Evolutionary conservation across 192 early-diverging fungal genomes (phyloP).

Genomic region (Entomortierella chlamydospora): DNA sequence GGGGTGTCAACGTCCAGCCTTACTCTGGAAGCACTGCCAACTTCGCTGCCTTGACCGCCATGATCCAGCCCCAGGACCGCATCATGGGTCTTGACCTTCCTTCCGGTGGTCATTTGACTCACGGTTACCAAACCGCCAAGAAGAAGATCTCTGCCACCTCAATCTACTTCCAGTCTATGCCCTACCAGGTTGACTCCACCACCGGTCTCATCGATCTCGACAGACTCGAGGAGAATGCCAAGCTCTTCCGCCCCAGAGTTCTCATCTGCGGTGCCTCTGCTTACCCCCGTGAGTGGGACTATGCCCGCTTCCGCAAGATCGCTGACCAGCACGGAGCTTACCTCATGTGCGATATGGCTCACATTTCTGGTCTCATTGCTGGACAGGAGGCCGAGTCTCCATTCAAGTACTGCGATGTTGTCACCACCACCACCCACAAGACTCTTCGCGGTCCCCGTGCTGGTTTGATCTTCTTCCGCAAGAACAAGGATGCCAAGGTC

Average conservation of each 20-base stretch:
- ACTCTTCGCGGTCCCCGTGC: conserved; percentile 99
- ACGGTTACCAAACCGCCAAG: conserved; percentile 99
- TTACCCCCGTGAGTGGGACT: conserved; percentile 99
- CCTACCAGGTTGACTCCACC: conserved; percentile 91
- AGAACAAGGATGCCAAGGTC: conserved; percentile 65
- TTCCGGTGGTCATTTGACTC: conserved; percentile 99
- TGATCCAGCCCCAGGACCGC: conserved; percentile 96
- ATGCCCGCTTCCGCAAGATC: conserved; percentile 93
- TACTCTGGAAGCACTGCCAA: conserved; percentile 99
- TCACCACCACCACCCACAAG: conserved; percentile 99
- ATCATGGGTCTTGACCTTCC: conserved; percentile 99
- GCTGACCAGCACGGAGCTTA: conserved; percentile 97
- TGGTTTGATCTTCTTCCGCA: conserved; percentile 98
- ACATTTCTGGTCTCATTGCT: conserved; percentile 97
- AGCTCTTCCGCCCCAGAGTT: conserved; percentile 96
- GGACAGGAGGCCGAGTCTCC: conserved; percentile 90
- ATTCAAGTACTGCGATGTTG: conserved; percentile 98
- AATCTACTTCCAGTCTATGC: conserved; percentile 99
- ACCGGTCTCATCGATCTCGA: conserved; percentile 97
- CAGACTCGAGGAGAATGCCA: conserved; percentile 91
- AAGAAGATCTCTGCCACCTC: conserved; percentile 99
- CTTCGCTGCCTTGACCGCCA: conserved; percentile 96
- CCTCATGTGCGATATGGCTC: conserved; percentile 99
- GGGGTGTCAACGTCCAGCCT: conserved; percentile 99
- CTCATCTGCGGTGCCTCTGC: conserved; percentile 99